These are phyloP conservation scores for Crithidia acanthocephali DNA, from an alignment of 208 protist species.

Conservation along the genomic window DNA sequence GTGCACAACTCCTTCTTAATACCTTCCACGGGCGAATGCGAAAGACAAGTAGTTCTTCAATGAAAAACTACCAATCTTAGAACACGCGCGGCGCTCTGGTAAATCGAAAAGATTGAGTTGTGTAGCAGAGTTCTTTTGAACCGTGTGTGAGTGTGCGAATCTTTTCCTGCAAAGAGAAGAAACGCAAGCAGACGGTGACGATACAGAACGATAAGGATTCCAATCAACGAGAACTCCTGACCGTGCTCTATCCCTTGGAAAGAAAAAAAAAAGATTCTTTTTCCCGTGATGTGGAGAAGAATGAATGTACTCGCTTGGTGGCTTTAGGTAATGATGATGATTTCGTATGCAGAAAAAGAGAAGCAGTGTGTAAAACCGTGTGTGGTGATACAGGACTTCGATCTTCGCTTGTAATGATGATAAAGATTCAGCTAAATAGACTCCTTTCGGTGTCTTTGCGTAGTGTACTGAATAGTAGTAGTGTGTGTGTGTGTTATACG, in stretches of 20 bases:
- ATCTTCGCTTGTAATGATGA: slow-evolving; percentile 8
- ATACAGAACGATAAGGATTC: slow-evolving; percentile 3
- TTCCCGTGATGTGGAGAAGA: slow-evolving; percentile 8
- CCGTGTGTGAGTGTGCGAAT: neutral
- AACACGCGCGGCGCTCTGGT: slow-evolving; percentile 10
- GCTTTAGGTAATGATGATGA: neutral
- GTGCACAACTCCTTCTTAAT: neutral
- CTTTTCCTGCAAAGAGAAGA: neutral
- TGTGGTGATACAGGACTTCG: neutral
- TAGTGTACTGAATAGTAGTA: slow-evolving; percentile 16
- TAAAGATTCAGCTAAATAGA: slow-evolving; percentile 13
- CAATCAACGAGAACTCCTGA: slow-evolving; percentile 12
- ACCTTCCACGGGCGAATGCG: neutral
- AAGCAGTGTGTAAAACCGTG: neutral
- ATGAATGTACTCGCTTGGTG: neutral
- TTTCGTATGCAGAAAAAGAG: neutral
- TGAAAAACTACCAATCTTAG: neutral
- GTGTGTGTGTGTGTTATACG: slow-evolving; percentile 7
- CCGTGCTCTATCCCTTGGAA: neutral
- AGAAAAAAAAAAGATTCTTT: slow-evolving; percentile 13
- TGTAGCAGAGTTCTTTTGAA: slow-evolving; percentile 3
- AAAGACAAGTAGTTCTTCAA: neutral
- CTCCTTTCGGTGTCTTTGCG: slow-evolving; percentile 22
- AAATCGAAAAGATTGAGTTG: neutral
- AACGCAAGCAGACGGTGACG: neutral